Conservation (phyloP, 192 early-diverging fungal genomes). For the Coemansia sp. region DNA sequence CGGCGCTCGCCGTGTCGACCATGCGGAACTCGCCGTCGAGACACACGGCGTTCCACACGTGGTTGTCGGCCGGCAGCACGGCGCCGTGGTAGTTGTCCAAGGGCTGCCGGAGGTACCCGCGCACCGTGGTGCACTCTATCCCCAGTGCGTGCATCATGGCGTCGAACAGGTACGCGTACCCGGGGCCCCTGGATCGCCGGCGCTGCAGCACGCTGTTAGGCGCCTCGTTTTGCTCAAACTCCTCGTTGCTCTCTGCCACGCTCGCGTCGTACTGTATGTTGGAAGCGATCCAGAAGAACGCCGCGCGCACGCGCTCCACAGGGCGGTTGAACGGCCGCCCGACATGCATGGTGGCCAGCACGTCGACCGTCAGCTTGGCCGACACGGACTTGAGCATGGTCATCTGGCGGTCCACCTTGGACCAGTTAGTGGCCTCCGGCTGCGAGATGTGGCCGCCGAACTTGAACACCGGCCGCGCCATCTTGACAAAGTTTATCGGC, state of each 20-base stretch:
- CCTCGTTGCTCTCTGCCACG: constrained; percentile 34
- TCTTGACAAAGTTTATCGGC: constrained; percentile 51
- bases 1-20: constrained; percentile 47
- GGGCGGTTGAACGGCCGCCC: constrained; percentile 63
- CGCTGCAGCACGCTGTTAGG: constrained; percentile 47
- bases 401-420: constrained; percentile 65
- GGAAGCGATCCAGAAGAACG: constrained; percentile 68
- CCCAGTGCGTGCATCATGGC: constrained; percentile 50
- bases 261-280: constrained; percentile 59
- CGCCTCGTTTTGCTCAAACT: constrained; percentile 45
- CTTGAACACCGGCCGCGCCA: constrained; percentile 47
- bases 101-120: constrained; percentile 54
- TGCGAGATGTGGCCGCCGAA: constrained; percentile 46
- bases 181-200: constrained; percentile 45
- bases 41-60: constrained; percentile 54
- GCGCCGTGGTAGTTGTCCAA: constrained; percentile 45
- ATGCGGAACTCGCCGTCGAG: constrained; percentile 54
- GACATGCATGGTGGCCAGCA: constrained; percentile 62
- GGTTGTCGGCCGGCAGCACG: constrained; percentile 49
- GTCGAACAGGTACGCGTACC: constrained; percentile 52
- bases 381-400: constrained; percentile 62
- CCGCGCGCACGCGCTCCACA: constrained; percentile 58
- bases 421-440: constrained; percentile 48
- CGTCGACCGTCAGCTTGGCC: constrained; percentile 57
- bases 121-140: constrained; percentile 44